Evolutionary conservation across 257 asterid species (phyloP).

Genomic region (Plectranthus barbatus): DNA sequence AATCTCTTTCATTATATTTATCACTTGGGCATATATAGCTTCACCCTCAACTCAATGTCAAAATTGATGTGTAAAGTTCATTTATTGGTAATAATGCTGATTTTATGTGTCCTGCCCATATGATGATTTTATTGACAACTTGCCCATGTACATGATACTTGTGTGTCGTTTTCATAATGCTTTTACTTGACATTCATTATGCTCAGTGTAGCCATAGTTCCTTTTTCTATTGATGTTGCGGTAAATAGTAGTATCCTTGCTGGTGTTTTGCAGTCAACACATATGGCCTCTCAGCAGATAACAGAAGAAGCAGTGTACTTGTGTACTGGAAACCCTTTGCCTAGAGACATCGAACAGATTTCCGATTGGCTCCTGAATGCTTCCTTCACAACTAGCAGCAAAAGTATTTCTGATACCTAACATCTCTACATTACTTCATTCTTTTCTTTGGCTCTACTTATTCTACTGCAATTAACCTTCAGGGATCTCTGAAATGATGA

Average conservation of each 20-base stretch:
- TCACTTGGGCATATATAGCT: neutral
- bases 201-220: too few species aligned
- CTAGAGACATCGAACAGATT: conserved; percentile 87
- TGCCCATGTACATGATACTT: neutral
- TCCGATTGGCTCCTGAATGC: conserved; percentile 86
- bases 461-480: conserved; percentile 25
- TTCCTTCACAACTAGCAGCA: conserved; percentile 53
- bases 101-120: too few species aligned
- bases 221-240: too few species aligned
- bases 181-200: neutral
- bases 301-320: conserved; percentile 89
- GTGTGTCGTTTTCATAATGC: too few species aligned
- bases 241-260: conserved; percentile 1
- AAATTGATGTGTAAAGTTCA: neutral
- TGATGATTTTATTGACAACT: neutral
- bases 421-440: neutral
- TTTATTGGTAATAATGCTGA: neutral
- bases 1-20: conserved; percentile 2
- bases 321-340: conserved; percentile 98
- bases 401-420: conserved; percentile 37
- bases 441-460: conserved; percentile 4
- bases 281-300: conserved; percentile 91
- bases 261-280: conserved; percentile 81
- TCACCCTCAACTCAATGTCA: neutral
- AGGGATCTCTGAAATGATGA: conserved; percentile 80